These are phyloP conservation scores for Phoma sp. DNA, from an alignment of 2,329 filamentous ascomycete genomes.

Conservation along the genomic window DNA sequence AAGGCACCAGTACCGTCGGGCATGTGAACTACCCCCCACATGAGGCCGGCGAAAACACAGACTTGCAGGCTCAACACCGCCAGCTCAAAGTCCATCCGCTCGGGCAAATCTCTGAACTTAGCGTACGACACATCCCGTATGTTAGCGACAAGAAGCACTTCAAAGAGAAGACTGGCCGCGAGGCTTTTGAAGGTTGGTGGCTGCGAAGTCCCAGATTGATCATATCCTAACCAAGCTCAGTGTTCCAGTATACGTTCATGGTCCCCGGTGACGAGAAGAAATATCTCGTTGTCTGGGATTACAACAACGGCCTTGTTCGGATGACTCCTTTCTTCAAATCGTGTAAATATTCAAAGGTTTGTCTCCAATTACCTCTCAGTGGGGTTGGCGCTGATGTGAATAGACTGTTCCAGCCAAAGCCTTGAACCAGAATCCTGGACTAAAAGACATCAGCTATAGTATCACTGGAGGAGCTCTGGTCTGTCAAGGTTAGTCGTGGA, in stretches of 20 bases:
- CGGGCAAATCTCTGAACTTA: conserved; percentile 60
- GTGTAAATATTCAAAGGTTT: conserved; percentile 83
- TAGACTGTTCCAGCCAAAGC: conserved; percentile 91
- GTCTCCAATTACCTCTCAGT: conserved; percentile 19
- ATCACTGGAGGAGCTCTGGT: conserved; percentile 91
- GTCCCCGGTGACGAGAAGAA: conserved; percentile 67
- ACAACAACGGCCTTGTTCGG: conserved; percentile 89
- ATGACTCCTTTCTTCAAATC: conserved; percentile 97
- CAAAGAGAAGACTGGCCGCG: conserved; percentile 80
- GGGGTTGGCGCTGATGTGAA: conserved; percentile 17
- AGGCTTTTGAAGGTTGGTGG: conserved; percentile 81
- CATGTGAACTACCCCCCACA: conserved; percentile 75
- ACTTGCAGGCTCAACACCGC: conserved; percentile 63
- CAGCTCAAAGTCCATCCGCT: conserved; percentile 71
- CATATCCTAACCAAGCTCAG: conserved; percentile 52
- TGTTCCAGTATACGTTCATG: conserved; percentile 83
- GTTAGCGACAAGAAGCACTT: conserved; percentile 94
- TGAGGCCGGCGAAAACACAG: conserved; percentile 63
- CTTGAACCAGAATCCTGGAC: conserved; percentile 69
- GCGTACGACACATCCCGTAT: conserved; percentile 78
- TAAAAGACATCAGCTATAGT: conserved; percentile 89
- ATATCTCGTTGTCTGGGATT: conserved; percentile 94
- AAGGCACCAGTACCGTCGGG: conserved; percentile 65
- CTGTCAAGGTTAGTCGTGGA: conserved; percentile 66
- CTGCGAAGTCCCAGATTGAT: not conserved